phyloP scores from a whole-genome alignment of 352 stramenopile genomes.

The Globisporangium recalcitrans region DNA sequence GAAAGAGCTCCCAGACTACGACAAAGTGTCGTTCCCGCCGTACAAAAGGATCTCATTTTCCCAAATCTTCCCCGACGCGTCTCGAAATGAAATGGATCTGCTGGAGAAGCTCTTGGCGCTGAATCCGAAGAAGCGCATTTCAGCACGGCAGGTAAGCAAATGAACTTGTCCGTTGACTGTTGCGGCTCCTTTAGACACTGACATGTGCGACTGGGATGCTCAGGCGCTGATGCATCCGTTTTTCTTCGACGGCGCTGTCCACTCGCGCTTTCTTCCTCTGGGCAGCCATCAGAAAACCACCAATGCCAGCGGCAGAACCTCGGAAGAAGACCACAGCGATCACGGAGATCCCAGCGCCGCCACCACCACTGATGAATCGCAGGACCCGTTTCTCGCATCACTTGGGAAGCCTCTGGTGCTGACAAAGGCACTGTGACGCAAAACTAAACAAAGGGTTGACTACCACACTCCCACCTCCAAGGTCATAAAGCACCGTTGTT shows the following conservation, averaged over 20 bases:
- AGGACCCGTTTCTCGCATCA: constrained; percentile 25
- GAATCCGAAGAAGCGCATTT: constrained; percentile 32
- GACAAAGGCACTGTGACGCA: constrained; percentile 4
- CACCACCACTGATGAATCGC: background rate
- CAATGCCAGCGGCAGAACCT: background rate
- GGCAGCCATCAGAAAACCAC: background rate
- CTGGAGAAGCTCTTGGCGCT: constrained; percentile 34
- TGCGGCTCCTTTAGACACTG: background rate
- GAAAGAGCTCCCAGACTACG: constrained; percentile 49
- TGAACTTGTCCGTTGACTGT: too few relatives aligned
- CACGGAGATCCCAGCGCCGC: too few relatives aligned
- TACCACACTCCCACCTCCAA: background rate
- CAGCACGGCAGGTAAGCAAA: constrained; percentile 31
- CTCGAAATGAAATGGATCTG: constrained; percentile 40
- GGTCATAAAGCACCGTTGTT: background rate
- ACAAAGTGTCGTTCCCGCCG: constrained; percentile 61
- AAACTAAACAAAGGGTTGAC: background rate
- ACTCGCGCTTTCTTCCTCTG: constrained; percentile 18
- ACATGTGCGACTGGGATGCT: background rate
- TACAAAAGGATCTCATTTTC: constrained; percentile 40
- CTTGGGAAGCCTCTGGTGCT: constrained; percentile 28
- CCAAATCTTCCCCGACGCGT: constrained; percentile 44
- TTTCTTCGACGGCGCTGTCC: constrained; percentile 33
- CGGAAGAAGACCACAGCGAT: background rate
- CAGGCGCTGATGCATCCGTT: constrained; percentile 42